These are phyloP conservation scores for Gautieria morchelliformis DNA, from an alignment of 768 basidiomycete species.

Conservation along the genomic window DNA sequence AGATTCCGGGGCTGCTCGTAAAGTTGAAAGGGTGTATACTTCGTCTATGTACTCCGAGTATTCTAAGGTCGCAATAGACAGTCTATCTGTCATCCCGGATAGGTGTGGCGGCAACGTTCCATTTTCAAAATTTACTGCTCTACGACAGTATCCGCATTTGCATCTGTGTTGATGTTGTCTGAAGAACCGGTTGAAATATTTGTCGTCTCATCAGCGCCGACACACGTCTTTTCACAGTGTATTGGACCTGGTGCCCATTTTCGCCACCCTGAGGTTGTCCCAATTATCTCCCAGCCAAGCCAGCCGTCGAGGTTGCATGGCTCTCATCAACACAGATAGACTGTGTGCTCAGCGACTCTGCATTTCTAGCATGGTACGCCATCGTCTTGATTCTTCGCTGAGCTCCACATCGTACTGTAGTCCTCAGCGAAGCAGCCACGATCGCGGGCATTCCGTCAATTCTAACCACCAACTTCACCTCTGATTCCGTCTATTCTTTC, in stretches of 20 bases:
- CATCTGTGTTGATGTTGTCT: constrained; percentile 45
- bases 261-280: constrained; percentile 66
- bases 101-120: too few relatives aligned
- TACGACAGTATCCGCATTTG: constrained; percentile 70
- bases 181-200: constrained; percentile 37
- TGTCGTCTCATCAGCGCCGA: constrained; percentile 68
- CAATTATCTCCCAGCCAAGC: constrained; percentile 70
- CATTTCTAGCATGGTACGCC: constrained; percentile 62
- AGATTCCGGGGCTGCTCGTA: too few relatives aligned
- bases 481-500: constrained; percentile 76
- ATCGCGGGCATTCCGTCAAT: constrained; percentile 55
- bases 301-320: constrained; percentile 51
- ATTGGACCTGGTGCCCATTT: constrained; percentile 55
- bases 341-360: constrained; percentile 67
- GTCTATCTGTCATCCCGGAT: too few relatives aligned
- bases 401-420: constrained; percentile 6
- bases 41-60: too few relatives aligned
- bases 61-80: too few relatives aligned
- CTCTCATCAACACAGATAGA: constrained; percentile 39
- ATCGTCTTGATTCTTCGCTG: not conserved
- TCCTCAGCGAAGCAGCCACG: constrained; percentile 52
- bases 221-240: constrained; percentile 59
- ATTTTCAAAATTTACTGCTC: too few relatives aligned
- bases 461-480: constrained; percentile 75
- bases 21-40: too few relatives aligned